phyloP scores from a whole-genome alignment of 768 basidiomycete genomes.

The Auricularia auricula-judae region DNA sequence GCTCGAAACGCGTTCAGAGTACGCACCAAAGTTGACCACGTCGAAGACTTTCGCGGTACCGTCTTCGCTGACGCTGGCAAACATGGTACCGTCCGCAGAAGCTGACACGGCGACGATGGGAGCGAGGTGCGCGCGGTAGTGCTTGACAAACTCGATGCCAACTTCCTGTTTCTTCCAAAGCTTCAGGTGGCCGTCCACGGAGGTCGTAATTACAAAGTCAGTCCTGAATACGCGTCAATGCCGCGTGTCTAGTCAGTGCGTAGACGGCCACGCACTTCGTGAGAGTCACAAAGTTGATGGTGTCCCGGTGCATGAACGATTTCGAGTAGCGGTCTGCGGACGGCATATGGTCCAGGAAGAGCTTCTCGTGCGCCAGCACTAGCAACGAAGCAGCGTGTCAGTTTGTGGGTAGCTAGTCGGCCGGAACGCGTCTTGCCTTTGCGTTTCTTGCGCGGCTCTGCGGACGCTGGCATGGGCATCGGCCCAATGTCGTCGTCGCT shows the following conservation, averaged over 20 bases:
- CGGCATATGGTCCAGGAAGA: constrained; percentile 89
- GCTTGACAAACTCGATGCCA: constrained; percentile 97
- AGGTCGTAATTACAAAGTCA: constrained; percentile 88
- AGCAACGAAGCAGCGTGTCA: constrained; percentile 1
- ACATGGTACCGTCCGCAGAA: constrained; percentile 84
- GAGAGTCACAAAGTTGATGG: constrained; percentile 77
- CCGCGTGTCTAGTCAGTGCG: background rate
- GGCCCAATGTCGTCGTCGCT: constrained; percentile 79
- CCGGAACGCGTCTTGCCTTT: constrained; percentile 43
- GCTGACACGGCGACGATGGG: constrained; percentile 72
- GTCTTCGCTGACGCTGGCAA: constrained; percentile 87
- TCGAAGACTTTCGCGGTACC: constrained; percentile 93
- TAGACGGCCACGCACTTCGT: constrained; percentile 52
- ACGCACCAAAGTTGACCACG: constrained; percentile 91
- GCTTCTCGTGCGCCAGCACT: constrained; percentile 89
- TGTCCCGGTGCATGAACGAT: constrained; percentile 96
- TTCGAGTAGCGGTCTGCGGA: constrained; percentile 90
- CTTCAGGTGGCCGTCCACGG: constrained; percentile 89
- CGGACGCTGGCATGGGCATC: constrained; percentile 66
- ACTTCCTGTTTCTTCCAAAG: constrained; percentile 98
- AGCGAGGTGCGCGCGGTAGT: constrained; percentile 84
- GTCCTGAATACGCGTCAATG: constrained; percentile 43
- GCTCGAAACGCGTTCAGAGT: background rate
- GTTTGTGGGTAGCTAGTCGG: background rate
- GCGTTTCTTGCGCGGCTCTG: constrained; percentile 59